These are phyloP conservation scores for Gliomastix tumulicola DNA, from an alignment of 2,329 filamentous ascomycete species.

Conservation along the genomic window DNA sequence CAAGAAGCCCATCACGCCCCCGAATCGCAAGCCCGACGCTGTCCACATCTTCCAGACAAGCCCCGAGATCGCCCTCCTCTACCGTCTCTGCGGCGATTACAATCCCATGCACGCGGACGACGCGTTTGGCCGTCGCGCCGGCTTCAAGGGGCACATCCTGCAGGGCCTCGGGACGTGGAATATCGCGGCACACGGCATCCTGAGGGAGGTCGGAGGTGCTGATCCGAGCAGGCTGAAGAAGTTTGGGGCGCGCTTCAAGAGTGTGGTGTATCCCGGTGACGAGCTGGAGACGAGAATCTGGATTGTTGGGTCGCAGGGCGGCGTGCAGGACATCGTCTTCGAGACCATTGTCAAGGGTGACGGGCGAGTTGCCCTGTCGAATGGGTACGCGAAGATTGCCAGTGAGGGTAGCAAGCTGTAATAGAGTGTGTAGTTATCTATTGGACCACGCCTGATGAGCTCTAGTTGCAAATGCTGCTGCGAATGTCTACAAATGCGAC, in stretches of 20 bases:
- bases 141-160: slow-evolving; percentile 36
- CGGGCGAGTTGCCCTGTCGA: slow-evolving; percentile 27
- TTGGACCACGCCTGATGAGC: background rate
- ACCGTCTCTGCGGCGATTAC: slow-evolving; percentile 39
- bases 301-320: slow-evolving; percentile 21
- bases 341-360: slow-evolving; percentile 30
- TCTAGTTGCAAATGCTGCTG: slow-evolving; percentile 5
- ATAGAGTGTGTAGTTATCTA: no score
- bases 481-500: slow-evolving; percentile 12
- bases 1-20: slow-evolving; percentile 19
- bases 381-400: slow-evolving; percentile 22
- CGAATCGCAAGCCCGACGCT: slow-evolving; percentile 26
- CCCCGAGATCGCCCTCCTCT: slow-evolving; percentile 29
- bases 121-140: slow-evolving; percentile 29
- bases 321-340: slow-evolving; percentile 26
- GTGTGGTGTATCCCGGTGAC: slow-evolving; percentile 38
- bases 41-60: slow-evolving; percentile 27
- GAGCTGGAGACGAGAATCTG: slow-evolving; percentile 33
- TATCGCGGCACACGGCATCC: slow-evolving; percentile 32
- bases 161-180: slow-evolving; percentile 41
- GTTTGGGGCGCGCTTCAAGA: slow-evolving; percentile 36
- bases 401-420: slow-evolving; percentile 18
- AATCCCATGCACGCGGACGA: slow-evolving; percentile 38
- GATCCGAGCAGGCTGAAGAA: slow-evolving; percentile 30
- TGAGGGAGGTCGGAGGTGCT: slow-evolving; percentile 29